These are phyloP conservation scores for Paramarasmius palmivorus DNA, from an alignment of 1,284 basidiomycete species.

Conservation along the genomic window DNA sequence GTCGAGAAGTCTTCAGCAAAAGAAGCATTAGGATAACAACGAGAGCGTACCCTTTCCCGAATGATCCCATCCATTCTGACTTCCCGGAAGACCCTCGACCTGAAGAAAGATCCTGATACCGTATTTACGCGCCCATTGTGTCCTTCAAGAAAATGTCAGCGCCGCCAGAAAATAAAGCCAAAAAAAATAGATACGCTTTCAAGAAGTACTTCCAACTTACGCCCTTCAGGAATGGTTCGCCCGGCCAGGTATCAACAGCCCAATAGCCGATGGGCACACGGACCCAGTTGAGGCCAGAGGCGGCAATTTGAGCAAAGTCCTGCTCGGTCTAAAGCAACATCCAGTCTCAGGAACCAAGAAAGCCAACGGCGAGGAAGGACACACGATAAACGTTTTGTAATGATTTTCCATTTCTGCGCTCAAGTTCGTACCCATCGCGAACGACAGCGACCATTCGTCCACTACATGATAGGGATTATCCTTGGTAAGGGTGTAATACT, in stretches of 20 bases:
- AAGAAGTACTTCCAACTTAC: constrained; percentile 57
- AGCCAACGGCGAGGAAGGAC: constrained; percentile 21
- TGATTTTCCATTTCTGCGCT: constrained; percentile 73
- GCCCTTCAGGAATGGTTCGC: constrained; percentile 59
- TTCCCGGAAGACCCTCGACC: constrained; percentile 1
- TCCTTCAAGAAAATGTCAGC: constrained; percentile 35
- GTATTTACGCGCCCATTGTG: constrained; percentile 91
- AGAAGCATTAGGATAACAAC: constrained; percentile 3
- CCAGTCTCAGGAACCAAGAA: background rate
- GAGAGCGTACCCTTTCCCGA: constrained; percentile 40
- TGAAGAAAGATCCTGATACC: constrained; percentile 38
- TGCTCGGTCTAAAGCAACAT: constrained; percentile 53
- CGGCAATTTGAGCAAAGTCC: constrained; percentile 84
- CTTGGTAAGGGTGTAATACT: constrained; percentile 56
- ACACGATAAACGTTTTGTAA: constrained; percentile 81
- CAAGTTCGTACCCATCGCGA: constrained; percentile 59
- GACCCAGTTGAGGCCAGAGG: constrained; percentile 77
- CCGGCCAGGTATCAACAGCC: constrained; percentile 65
- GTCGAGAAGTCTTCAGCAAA: constrained; percentile 11
- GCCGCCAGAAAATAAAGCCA: background rate
- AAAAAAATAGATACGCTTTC: constrained; percentile 23
- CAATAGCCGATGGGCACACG: constrained; percentile 82
- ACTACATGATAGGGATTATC: constrained; percentile 39
- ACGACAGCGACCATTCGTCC: constrained; percentile 83
- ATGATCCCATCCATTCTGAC: constrained; percentile 34